Percentiles rank a stretch among this genome's conserved stretches.
phyloP scores from a whole-genome alignment of 495 filamentous ascomycete genomes.

The Pyronema domesticum region DNA sequence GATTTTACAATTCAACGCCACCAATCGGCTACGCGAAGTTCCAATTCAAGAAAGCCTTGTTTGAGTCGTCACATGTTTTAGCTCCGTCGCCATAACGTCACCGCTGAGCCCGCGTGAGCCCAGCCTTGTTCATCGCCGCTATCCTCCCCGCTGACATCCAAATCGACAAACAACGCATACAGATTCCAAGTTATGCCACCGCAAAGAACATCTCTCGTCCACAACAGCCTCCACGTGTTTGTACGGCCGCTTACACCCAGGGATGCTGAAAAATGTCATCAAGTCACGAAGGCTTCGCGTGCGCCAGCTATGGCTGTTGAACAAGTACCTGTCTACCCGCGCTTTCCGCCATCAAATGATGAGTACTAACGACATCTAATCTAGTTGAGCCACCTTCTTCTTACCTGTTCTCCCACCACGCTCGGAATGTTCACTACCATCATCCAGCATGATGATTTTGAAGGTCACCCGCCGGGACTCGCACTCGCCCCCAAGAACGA shows the following conservation, averaged over 20 bases:
- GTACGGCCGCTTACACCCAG: not conserved
- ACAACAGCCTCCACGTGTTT: not conserved
- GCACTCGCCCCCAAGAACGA: not conserved
- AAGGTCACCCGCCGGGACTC: not conserved
- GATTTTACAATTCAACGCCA: too few species aligned
- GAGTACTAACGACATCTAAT: not conserved
- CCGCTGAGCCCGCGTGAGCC: not conserved
- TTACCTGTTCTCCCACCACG: not conserved
- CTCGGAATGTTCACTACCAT: not conserved
- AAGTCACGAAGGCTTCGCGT: not conserved
- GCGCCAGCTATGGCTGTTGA: not conserved
- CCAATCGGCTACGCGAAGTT: too few species aligned
- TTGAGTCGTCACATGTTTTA: too few species aligned
- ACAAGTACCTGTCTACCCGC: not conserved
- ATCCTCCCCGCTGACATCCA: too few species aligned
- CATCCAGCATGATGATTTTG: not conserved
- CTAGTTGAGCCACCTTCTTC: not conserved
- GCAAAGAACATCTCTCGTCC: not conserved
- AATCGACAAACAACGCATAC: too few species aligned
- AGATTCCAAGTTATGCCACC: not conserved
- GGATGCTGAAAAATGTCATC: not conserved
- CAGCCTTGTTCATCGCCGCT: too few species aligned
- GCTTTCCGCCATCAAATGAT: not conserved
- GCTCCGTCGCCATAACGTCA: not conserved
- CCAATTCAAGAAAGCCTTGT: too few species aligned